A percentile compares a stretch with the other conserved stretches of the same genome.
phyloP scores from a whole-genome alignment of 768 basidiomycete species.

The Trametes cinnabarina region DNA sequence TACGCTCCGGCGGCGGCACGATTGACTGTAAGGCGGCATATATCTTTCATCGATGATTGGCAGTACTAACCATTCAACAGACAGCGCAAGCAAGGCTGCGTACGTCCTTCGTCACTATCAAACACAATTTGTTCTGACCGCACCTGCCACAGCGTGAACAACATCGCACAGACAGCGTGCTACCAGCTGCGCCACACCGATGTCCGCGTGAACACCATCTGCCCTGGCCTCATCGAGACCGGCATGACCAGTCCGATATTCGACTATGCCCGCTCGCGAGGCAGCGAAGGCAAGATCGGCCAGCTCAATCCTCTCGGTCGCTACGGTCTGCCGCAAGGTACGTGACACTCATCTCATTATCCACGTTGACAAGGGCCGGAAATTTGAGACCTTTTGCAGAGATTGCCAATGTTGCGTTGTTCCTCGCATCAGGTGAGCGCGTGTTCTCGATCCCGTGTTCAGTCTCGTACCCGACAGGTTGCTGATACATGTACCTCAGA shows the following conservation, averaged over 20 bases:
- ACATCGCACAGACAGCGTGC: slow-evolving; percentile 77
- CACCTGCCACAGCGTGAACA: slow-evolving; percentile 63
- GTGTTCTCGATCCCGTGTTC: not conserved
- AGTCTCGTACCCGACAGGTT: no score
- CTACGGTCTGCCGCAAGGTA: slow-evolving; percentile 80
- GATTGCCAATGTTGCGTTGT: slow-evolving; percentile 82
- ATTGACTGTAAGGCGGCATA: slow-evolving; percentile 62
- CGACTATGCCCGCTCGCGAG: slow-evolving; percentile 70
- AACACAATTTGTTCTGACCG: no score
- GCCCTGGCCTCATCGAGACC: slow-evolving; percentile 92
- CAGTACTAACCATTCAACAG: slow-evolving; percentile 36
- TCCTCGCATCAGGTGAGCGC: slow-evolving; percentile 76
- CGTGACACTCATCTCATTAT: no score
- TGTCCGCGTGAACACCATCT: slow-evolving; percentile 86
- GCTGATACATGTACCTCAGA: slow-evolving; percentile 41
- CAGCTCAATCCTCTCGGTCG: slow-evolving; percentile 81
- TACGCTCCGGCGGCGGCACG: slow-evolving; percentile 79
- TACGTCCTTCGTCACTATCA: no score
- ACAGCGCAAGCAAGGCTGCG: slow-evolving; percentile 94
- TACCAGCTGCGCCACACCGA: slow-evolving; percentile 80
- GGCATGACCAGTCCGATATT: slow-evolving; percentile 85
- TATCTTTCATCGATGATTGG: not conserved
- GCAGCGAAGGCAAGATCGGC: slow-evolving; percentile 74
- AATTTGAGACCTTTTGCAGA: slow-evolving; percentile 46
- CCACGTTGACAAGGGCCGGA: no score